These are phyloP conservation scores for Thermochaetoides dissita DNA, from an alignment of 2,329 filamentous ascomycete genomes.

Conservation along the genomic window DNA sequence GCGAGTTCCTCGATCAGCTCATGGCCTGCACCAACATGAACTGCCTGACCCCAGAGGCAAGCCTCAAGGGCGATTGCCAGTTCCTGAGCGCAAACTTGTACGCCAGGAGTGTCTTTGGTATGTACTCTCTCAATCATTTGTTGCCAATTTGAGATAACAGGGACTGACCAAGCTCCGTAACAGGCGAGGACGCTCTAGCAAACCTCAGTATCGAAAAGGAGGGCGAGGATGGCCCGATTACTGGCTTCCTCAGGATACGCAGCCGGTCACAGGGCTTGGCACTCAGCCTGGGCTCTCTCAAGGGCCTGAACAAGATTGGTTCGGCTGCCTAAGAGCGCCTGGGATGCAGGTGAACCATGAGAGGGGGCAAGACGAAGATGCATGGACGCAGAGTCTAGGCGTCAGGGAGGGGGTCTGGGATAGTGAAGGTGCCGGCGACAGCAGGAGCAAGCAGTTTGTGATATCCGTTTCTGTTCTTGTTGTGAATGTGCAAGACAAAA, in stretches of 20 bases:
- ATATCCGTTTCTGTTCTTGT: too few relatives aligned
- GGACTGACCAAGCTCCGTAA: background rate
- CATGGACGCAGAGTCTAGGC: too few relatives aligned
- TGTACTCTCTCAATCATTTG: constrained; percentile 25
- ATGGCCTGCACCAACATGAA: constrained; percentile 99
- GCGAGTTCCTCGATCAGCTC: constrained; percentile 82
- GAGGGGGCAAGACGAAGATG: too few relatives aligned
- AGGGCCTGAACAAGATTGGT: constrained; percentile 77
- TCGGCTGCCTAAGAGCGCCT: constrained; percentile 19
- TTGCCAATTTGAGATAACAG: background rate
- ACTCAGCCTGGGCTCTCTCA: constrained; percentile 82
- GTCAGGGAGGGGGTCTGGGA: too few relatives aligned
- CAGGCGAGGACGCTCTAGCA: constrained; percentile 94
- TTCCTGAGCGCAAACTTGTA: constrained; percentile 97
- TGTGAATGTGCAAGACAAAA: too few relatives aligned
- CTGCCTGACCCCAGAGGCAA: constrained; percentile 90
- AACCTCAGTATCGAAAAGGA: constrained; percentile 98
- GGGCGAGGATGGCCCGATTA: constrained; percentile 85
- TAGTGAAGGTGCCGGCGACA: too few relatives aligned
- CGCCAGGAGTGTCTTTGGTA: constrained; percentile 94
- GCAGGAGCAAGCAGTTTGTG: too few relatives aligned
- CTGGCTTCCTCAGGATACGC: constrained; percentile 93
- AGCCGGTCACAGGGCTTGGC: constrained; percentile 93
- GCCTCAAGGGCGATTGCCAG: constrained; percentile 91
- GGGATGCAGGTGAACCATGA: too few relatives aligned